phyloP scores from a whole-genome alignment of 768 basidiomycete genomes.

The Candolleomyces efflorescens region DNA sequence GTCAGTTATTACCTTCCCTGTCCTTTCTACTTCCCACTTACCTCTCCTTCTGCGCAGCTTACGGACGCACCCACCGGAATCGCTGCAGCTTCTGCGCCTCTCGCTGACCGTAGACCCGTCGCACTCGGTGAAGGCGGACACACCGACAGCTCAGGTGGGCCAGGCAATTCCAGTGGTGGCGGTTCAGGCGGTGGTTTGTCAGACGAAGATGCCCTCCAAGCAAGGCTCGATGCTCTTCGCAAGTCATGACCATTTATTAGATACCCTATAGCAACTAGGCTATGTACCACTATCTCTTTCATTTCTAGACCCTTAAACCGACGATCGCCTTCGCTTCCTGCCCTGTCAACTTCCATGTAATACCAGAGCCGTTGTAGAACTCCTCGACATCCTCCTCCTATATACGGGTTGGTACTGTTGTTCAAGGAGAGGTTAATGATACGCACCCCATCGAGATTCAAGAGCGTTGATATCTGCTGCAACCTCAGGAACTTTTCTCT shows the following conservation, averaged over 20 bases:
- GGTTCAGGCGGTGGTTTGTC: constrained; percentile 39
- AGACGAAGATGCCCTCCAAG: constrained; percentile 93
- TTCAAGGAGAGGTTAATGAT: not conserved
- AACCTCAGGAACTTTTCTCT: constrained; percentile 89
- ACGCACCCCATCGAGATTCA: constrained; percentile 82
- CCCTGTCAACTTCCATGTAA: constrained; percentile 78
- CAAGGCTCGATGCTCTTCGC: constrained; percentile 85
- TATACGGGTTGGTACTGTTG: not conserved
- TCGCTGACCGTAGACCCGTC: constrained; percentile 71
- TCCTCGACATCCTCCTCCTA: constrained; percentile 95
- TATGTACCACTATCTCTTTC: constrained; percentile 15
- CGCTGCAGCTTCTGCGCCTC: constrained; percentile 52
- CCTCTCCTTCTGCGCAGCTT: constrained; percentile 45
- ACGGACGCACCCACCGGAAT: constrained; percentile 79
- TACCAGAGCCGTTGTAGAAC: constrained; percentile 91
- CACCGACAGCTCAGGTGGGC: constrained; percentile 23
- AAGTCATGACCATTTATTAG: constrained; percentile 21
- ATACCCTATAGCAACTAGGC: constrained; percentile 3
- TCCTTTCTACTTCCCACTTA: not conserved
- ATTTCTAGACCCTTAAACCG: constrained; percentile 44
- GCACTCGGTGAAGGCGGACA: constrained; percentile 71
- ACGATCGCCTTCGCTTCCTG: constrained; percentile 73
- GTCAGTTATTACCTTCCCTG: constrained; percentile 29
- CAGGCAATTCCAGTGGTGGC: constrained; percentile 28
- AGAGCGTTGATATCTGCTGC: constrained; percentile 88